phyloP scores from a whole-genome alignment of 1,139 yeast species.

The Meyerozyma sp. region DNA sequence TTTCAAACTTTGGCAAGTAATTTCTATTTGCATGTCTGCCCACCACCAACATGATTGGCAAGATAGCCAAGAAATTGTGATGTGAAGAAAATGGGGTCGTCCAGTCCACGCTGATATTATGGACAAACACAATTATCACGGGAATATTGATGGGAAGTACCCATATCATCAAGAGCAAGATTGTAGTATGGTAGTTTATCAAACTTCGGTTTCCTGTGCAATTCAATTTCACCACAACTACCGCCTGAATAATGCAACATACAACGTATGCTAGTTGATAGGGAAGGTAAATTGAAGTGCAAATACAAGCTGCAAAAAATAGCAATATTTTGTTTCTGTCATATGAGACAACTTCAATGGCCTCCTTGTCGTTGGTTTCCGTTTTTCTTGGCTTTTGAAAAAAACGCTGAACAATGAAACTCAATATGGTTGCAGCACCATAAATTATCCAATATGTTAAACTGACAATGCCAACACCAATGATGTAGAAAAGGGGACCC shows the following conservation, averaged over 20 bases:
- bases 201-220: conserved; percentile 12
- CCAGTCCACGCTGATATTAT: conserved; percentile 66
- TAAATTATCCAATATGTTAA: conserved; percentile 9
- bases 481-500: conserved; percentile 52
- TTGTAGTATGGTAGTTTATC: conserved; percentile 48
- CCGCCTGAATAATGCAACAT: conserved; percentile 48
- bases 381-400: not conserved
- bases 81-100: conserved; percentile 72
- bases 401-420: conserved; percentile 1
- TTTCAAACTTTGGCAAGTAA: conserved; percentile 6
- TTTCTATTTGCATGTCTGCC: conserved; percentile 31
- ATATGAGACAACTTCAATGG: not conserved
- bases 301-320: not conserved
- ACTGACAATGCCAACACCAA: conserved; percentile 30
- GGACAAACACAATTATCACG: conserved; percentile 62
- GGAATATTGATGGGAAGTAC: conserved; percentile 66
- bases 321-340: conserved; percentile 5
- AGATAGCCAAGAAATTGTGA: conserved; percentile 62
- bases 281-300: conserved; percentile 64
- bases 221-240: conserved; percentile 34
- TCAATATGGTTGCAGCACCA: conserved; percentile 7
- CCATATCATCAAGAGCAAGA: conserved; percentile 60
- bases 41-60: conserved; percentile 54
- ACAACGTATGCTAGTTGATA: conserved; percentile 72
- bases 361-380: not conserved